Percentiles rank a stretch among this genome's conserved stretches.
Conservation (phyloP, 306 rosid genomes). For the Phaseolus lunatus region DNA sequence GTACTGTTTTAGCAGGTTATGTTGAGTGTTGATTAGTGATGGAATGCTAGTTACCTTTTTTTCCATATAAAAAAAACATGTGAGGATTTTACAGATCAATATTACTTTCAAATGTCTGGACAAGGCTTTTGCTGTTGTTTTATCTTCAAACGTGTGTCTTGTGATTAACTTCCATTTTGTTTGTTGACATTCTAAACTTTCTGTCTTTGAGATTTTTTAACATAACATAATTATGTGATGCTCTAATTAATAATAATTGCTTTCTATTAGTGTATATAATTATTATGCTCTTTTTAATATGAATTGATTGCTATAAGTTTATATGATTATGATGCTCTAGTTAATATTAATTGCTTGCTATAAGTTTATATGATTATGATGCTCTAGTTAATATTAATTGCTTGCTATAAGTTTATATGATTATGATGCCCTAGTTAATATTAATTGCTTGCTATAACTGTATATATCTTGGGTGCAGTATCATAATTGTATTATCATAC, state of each 20-base stretch:
- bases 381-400: no score
- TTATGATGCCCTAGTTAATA: neutral
- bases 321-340: no score
- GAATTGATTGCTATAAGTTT: constrained; percentile 9
- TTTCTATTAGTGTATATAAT: neutral
- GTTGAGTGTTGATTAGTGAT: constrained; percentile 20
- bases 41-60: constrained; percentile 15
- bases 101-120: neutral
- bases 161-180: neutral
- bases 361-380: no score
- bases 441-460: constrained; percentile 28
- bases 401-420: no score
- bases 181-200: constrained; percentile 14
- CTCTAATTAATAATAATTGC: constrained; percentile 33
- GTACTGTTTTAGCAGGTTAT: constrained; percentile 13
- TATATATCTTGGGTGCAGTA: neutral
- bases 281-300: neutral
- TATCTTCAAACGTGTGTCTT: constrained; percentile 26
- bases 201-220: constrained; percentile 5
- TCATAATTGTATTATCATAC: no score
- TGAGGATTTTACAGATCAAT: neutral
- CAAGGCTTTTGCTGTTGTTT: neutral
- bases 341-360: no score
- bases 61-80: no score
- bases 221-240: constrained; percentile 4